Conservation (phyloP, 2,329 filamentous ascomycete genomes). For the Albifimbria verrucaria region DNA sequence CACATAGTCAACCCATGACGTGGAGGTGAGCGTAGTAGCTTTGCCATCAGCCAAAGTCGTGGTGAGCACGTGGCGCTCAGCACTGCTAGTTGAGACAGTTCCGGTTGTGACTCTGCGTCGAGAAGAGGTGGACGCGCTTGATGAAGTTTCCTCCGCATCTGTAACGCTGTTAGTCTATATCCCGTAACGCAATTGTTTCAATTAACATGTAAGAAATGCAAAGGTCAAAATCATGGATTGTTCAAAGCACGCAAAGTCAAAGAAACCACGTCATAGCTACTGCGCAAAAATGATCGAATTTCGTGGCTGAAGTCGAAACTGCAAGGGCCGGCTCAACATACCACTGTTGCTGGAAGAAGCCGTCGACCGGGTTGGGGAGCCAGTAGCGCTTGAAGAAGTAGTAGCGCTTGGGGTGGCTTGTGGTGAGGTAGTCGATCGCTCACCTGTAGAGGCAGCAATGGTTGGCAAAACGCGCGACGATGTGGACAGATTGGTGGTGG, state of each 20-base stretch:
- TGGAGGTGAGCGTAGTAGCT: conserved; percentile 44
- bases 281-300: not conserved
- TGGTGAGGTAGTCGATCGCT: conserved; percentile 10
- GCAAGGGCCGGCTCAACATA: not conserved
- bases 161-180: conserved; percentile 15
- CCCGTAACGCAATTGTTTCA: conserved; percentile 3
- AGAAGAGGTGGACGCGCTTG: conserved; percentile 14
- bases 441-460: conserved; percentile 2
- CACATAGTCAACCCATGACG: conserved; percentile 44
- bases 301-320: not conserved
- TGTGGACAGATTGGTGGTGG: conserved; percentile 1
- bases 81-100: conserved; percentile 29
- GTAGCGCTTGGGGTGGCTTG: not conserved
- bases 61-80: conserved; percentile 39
- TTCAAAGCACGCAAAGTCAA: not conserved
- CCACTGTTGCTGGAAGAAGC: not conserved
- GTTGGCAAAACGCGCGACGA: not conserved
- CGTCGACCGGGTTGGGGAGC: not conserved
- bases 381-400: not conserved
- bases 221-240: not conserved
- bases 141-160: conserved; percentile 1
- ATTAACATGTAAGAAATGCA: not conserved
- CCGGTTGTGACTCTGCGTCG: conserved; percentile 30
- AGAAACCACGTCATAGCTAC: not conserved
- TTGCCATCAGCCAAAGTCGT: conserved; percentile 42